Base-by-base conservation (phyloP, 495 filamentous ascomycete genomes). In the Hyaloscypha finlandica region DNA sequence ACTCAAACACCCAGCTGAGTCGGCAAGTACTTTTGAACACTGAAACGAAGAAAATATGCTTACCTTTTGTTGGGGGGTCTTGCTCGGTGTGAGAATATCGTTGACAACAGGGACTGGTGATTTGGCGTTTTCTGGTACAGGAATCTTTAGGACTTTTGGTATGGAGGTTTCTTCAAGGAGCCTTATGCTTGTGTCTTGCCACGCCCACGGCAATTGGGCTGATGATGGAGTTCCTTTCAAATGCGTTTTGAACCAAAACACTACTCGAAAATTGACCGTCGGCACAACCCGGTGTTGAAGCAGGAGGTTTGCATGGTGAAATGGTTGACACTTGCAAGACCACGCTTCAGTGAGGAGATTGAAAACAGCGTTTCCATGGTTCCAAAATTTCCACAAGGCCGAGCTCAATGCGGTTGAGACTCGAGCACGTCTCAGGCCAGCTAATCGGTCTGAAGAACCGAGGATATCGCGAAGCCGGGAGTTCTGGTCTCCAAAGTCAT, bases 111-210 rank as follows among this genome's bases (percentile, higher is more conserved):
- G 35, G 35, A 37, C 12, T 8, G 35, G 11, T 54, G 58, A 61
- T 39, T 51, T 58, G 6, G 19, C n/a, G 57, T 60, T 58, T 29
- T 12, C 31, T 8, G 19, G 19, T 0, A 20, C 19, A 54, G 8
- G 37, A 57, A 57, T 25, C 54, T 19, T 16, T 22, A n/a, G 3
- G 42, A 56, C 29, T 54, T 2, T 37, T 52, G 31, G 33, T 11
- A 19, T 39, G 19, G 33, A 19, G 8, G 33, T 63, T 37, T 63
- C 45, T 16, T 66, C 51, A 19, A 71, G 20, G 55, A 72, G 62
- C 25, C 67, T 70, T 33, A 76, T 71, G 31, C 64, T 73, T n/a
- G 73, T 70, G 45, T 66, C 64, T 63, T 70, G 68, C 68, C 69
- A 74, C 1, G 37, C 58, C 64, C 68, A 73, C 6, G 72, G 55